Percentiles rank a stretch among this genome's conserved stretches.
Conservation (phyloP, 2,329 filamentous ascomycete genomes). For the Penicillium occitanis region DNA sequence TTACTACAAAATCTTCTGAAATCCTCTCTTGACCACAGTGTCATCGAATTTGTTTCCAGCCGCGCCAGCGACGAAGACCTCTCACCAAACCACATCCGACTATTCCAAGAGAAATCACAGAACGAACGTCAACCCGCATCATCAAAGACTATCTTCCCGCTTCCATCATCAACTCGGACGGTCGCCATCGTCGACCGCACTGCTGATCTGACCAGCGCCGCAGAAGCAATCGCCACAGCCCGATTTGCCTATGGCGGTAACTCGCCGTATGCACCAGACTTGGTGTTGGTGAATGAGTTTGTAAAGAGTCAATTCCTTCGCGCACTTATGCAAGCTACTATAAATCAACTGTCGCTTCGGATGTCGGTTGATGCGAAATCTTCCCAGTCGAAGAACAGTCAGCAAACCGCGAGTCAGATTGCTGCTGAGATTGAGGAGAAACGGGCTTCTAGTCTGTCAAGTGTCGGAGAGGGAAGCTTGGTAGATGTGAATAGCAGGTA, state of each 20-base stretch:
- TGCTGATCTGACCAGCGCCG: constrained; percentile 55
- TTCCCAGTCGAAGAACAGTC: neutral
- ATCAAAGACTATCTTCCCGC: constrained; percentile 17
- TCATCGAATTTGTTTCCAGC: constrained; percentile 41
- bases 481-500: constrained; percentile 1
- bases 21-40: constrained; percentile 27
- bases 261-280: constrained; percentile 62
- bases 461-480: constrained; percentile 3
- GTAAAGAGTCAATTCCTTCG: constrained; percentile 56
- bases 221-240: constrained; percentile 54
- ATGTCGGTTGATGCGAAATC: constrained; percentile 24
- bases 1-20: constrained; percentile 1
- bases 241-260: constrained; percentile 57
- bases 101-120: constrained; percentile 11
- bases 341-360: neutral
- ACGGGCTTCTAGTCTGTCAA: neutral
- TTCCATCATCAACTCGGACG: constrained; percentile 34
- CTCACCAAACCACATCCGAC: constrained; percentile 26
- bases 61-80: constrained; percentile 38
- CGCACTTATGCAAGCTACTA: constrained; percentile 43
- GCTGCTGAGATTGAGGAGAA: neutral
- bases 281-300: constrained; percentile 66
- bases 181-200: constrained; percentile 63
- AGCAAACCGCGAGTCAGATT: neutral
- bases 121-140: neutral